Conservation (phyloP, 305 asterid species). For the Fraxinus angustifolia region DNA sequence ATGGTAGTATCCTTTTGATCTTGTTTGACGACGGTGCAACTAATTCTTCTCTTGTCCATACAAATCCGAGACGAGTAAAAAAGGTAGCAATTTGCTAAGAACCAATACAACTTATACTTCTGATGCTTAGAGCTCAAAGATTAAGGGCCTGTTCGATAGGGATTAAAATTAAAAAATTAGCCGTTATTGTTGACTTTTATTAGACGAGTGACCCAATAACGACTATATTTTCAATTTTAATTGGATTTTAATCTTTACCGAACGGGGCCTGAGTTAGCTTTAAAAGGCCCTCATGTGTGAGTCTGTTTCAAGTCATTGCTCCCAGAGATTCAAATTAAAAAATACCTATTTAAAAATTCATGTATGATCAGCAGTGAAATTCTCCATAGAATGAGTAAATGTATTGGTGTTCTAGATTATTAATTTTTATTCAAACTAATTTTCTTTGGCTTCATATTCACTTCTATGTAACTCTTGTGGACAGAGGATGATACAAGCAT, state of each 20-base stretch:
- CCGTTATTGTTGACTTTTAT: too few relatives aligned
- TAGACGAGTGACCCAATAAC: too few relatives aligned
- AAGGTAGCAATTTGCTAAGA: neutral
- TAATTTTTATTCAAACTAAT: neutral
- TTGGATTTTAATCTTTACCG: too few relatives aligned
- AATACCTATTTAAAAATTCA: neutral
- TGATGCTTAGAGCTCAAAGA: neutral
- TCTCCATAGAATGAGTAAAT: neutral
- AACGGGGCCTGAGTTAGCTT: neutral
- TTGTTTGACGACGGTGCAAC: neutral
- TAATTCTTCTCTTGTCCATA: neutral
- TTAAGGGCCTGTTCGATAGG: neutral
- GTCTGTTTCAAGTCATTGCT: neutral
- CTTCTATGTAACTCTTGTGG: constrained; percentile 13
- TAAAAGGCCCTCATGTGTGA: neutral
- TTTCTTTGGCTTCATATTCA: neutral
- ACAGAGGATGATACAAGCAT: constrained; percentile 58
- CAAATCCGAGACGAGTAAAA: neutral
- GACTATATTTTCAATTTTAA: too few relatives aligned
- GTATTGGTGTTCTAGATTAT: neutral
- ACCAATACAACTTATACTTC: neutral
- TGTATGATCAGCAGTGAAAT: neutral
- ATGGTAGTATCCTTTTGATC: neutral
- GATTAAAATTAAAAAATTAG: too few relatives aligned
- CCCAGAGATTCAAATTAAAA: neutral